phyloP scores from a whole-genome alignment of 2,329 filamentous ascomycete genomes.

The Trichoderma atrobrunneum region DNA sequence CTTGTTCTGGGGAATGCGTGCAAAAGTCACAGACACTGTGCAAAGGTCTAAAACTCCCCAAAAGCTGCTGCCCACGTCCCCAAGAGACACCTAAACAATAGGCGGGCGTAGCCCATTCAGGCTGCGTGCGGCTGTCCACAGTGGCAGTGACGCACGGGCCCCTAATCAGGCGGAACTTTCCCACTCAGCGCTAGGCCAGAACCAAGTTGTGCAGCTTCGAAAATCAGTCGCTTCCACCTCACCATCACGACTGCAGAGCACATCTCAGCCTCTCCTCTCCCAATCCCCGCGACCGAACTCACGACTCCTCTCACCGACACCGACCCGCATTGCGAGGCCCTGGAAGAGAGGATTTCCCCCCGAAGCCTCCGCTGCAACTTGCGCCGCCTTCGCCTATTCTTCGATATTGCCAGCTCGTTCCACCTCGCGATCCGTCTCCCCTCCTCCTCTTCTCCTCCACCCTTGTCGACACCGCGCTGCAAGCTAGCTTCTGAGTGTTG shows the following conservation, averaged over 20 bases:
- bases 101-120: neutral
- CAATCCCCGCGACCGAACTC: constrained; percentile 23
- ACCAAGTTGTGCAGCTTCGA: constrained; percentile 33
- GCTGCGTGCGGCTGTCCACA: constrained; percentile 6
- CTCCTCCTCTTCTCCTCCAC: constrained; percentile 1
- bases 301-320: constrained; percentile 22
- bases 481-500: neutral
- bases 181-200: constrained; percentile 33
- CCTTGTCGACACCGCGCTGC: constrained; percentile 3
- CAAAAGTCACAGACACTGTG: constrained; percentile 3
- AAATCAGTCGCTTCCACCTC: constrained; percentile 32
- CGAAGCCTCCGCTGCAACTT: constrained; percentile 7
- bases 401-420: neutral
- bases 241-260: constrained; percentile 28
- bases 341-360: constrained; percentile 20
- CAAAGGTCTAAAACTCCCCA: neutral
- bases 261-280: constrained; percentile 22
- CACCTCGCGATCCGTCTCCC: constrained; percentile 12
- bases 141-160: constrained; percentile 17
- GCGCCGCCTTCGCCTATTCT: neutral
- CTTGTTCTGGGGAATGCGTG: neutral
- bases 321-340: constrained; percentile 20
- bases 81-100: neutral
- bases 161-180: constrained; percentile 15
- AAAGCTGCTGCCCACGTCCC: neutral